phyloP scores from a whole-genome alignment of 192 early-diverging fungal species.

The Coemansia umbellata region DNA sequence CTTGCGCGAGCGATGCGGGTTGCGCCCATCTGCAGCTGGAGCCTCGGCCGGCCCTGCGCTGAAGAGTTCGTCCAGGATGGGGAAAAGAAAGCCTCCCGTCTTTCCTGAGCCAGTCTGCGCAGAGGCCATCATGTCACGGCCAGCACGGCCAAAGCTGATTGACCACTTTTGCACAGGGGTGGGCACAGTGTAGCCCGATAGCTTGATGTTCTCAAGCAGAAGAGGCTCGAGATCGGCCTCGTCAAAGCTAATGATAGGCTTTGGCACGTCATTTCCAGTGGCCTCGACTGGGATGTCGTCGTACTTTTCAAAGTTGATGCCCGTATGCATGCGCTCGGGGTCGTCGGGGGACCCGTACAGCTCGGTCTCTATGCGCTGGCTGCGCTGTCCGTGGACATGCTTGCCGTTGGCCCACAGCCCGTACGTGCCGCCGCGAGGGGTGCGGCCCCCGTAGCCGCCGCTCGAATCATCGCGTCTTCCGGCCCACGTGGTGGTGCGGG shows the following conservation, averaged over 20 bases:
- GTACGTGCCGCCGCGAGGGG: constrained; percentile 42
- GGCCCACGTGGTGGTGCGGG: constrained; percentile 52
- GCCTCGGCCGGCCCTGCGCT: constrained; percentile 67
- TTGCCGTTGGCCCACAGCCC: constrained; percentile 75
- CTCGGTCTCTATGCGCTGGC: constrained; percentile 75
- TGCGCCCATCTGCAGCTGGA: constrained; percentile 49
- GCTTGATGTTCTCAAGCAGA: constrained; percentile 83
- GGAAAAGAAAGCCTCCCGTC: constrained; percentile 97
- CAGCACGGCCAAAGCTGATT: constrained; percentile 71
- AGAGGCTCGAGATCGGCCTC: constrained; percentile 79
- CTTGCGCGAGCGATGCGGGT: constrained; percentile 57
- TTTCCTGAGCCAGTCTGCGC: constrained; percentile 96
- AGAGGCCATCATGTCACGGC: constrained; percentile 97
- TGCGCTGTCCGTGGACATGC: constrained; percentile 72
- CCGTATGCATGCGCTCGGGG: constrained; percentile 73
- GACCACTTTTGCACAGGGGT: constrained; percentile 97
- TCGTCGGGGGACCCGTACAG: constrained; percentile 74
- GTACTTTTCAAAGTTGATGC: constrained; percentile 99
- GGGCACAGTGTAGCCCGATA: constrained; percentile 81
- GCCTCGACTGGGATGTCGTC: constrained; percentile 97
- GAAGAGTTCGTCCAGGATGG: constrained; percentile 91
- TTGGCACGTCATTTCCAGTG: constrained; percentile 65
- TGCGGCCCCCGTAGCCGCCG: constrained; percentile 21
- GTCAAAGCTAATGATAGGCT: constrained; percentile 61
- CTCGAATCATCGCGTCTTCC: constrained; percentile 44